These are phyloP conservation scores for Pestalotiopsis fici DNA, from an alignment of 2,329 filamentous ascomycete species.

Conservation along the genomic window DNA sequence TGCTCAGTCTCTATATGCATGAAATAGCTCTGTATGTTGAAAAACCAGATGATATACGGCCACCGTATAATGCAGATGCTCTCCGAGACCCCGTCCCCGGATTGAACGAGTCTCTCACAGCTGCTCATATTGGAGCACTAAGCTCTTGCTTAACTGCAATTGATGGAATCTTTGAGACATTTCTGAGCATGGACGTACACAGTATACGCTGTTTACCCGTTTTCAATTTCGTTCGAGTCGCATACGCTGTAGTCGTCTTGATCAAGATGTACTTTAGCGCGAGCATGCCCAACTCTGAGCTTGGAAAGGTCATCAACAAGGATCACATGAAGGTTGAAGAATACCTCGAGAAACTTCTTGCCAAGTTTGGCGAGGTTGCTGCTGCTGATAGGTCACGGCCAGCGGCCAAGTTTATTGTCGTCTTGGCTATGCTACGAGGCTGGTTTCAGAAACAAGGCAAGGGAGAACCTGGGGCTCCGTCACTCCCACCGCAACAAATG, in stretches of 20 bases:
- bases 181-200: conserved; percentile 60
- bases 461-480: conserved; percentile 3
- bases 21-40: conserved; percentile 73
- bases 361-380: conserved; percentile 66
- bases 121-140: conserved; percentile 67
- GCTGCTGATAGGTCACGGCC: conserved; percentile 65
- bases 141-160: conserved; percentile 68
- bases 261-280: conserved; percentile 75
- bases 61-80: conserved; percentile 46
- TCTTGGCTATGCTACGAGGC: conserved; percentile 68
- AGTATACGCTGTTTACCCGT: conserved; percentile 67
- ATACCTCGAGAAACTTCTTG: conserved; percentile 70
- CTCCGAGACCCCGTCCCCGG: conserved; percentile 43
- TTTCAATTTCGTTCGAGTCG: conserved; percentile 70
- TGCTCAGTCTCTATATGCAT: conserved; percentile 73
- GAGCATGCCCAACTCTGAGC: conserved; percentile 61
- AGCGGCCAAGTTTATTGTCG: conserved; percentile 69
- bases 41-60: conserved; percentile 53
- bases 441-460: conserved; percentile 64
- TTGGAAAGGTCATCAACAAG: conserved; percentile 70
- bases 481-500: conserved; percentile 12
- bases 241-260: conserved; percentile 70
- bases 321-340: conserved; percentile 65
- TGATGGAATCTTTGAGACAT: conserved; percentile 66
- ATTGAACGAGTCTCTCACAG: conserved; percentile 41